These are phyloP conservation scores for Chlorella sp. DNA, from an alignment of 139 green algal genomes.

Conservation along the genomic window DNA sequence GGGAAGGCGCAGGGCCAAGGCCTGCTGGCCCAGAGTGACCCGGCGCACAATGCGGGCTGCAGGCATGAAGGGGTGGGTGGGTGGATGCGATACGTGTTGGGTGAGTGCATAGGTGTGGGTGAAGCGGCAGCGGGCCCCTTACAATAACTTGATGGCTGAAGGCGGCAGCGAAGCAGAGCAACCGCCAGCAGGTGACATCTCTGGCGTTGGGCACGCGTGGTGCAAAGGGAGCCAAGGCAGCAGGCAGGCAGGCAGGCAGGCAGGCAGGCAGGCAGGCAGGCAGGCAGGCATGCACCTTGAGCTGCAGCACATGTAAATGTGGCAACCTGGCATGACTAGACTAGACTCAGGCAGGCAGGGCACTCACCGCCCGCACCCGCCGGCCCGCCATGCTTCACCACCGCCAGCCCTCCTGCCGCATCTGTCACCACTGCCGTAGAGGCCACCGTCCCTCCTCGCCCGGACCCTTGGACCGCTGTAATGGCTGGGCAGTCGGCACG, in stretches of 20 bases:
- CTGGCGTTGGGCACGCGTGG: neutral
- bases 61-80: neutral
- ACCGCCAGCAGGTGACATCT: neutral
- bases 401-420: conserved; percentile 2
- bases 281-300: neutral
- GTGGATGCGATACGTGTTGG: neutral
- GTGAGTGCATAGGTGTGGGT: neutral
- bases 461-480: neutral
- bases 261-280: neutral
- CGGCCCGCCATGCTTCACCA: conserved; percentile 13
- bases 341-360: neutral
- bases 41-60: conserved; percentile 13
- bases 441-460: neutral
- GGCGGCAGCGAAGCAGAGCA: neutral
- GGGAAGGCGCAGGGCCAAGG: neutral
- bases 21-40: neutral
- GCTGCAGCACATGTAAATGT: neutral
- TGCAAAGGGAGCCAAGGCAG: neutral
- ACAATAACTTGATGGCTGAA: neutral
- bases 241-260: neutral
- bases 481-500: neutral
- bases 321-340: neutral
- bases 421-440: neutral
- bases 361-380: neutral
- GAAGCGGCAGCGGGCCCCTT: too few relatives aligned